Percentiles rank a stretch among this genome's conserved stretches.
phyloP scores from a whole-genome alignment of 805 yeast species.

The Saturnispora dispora region DNA sequence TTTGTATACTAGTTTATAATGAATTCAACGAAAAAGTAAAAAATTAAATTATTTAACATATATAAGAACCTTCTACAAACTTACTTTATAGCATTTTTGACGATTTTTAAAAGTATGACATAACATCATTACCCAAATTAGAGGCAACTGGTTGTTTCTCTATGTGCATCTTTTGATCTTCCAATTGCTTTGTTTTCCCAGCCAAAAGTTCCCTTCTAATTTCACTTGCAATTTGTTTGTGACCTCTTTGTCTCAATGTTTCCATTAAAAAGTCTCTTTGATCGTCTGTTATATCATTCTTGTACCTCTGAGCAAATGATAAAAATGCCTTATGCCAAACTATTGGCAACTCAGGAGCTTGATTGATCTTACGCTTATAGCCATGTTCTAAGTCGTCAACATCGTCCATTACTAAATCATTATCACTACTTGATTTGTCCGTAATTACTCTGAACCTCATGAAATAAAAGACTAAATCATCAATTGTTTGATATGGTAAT shows the following conservation, averaged over 20 bases:
- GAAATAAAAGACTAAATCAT: conserved; percentile 87
- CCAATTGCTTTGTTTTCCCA: conserved; percentile 52
- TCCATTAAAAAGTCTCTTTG: conserved; percentile 92
- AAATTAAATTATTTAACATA: not conserved
- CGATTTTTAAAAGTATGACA: conserved; percentile 23
- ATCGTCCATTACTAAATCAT: conserved; percentile 18
- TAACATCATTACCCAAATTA: conserved; percentile 24
- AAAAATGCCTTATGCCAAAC: conserved; percentile 97
- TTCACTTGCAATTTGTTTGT: conserved; percentile 84
- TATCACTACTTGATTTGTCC: conserved; percentile 19
- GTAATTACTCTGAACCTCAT: conserved; percentile 74
- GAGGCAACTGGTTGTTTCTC: conserved; percentile 8
- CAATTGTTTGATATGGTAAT: conserved; percentile 91
- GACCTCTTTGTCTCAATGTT: conserved; percentile 83
- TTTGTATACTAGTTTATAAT: not conserved
- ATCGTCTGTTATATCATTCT: conserved; percentile 97
- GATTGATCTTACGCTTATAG: conserved; percentile 25
- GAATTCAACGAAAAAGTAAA: not conserved
- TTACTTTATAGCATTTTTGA: not conserved
- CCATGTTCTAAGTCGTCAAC: conserved; percentile 25
- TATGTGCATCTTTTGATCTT: conserved; percentile 9
- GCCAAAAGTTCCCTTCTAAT: conserved; percentile 88
- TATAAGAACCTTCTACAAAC: not conserved
- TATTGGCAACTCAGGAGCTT: conserved; percentile 66
- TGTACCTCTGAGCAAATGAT: conserved; percentile 91